Evolutionary conservation across 495 filamentous ascomycete genomes (phyloP), one percentile per base, ranked within the genome.

Genomic region (Parathielavia hyrcaniae): DNA sequence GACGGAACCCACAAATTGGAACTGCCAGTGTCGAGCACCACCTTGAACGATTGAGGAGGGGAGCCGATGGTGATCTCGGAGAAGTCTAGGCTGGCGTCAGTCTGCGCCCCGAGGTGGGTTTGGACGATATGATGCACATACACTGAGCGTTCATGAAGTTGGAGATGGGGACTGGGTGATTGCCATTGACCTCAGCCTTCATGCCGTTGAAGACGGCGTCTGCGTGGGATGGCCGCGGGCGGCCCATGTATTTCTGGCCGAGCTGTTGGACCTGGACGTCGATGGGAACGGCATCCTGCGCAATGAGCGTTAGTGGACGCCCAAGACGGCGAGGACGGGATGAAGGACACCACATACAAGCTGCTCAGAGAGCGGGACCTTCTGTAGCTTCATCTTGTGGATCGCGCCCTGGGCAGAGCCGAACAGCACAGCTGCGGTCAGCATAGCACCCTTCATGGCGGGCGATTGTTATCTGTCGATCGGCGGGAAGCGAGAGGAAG

Each of bases 111-210:
- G 26, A 30, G 26, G 26, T 6, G 26, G 26, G 26, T 30, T 30
- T 30, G 2, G 26, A 30, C 26, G 9, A 8, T 35, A 49, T 49
- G 8, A 4, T 17, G 47, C 58, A 73, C 89, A 64, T 85, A 96
- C 92, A 99, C 75, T 99, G 95, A 55, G 95, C 95, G 67, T 99
- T 99, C 75, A 99, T 77, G 78, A 97, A 99, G 80, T 99, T 99
- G 70, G 84, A 88, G 61, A 99, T 85, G 50, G 93, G 86, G 17
- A 99, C 88, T 36, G 85, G 82, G 66, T 98, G 92, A 59, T 82
- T 82, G 56, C 78, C 79, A 51, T 86, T 79, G 35, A 75, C 74
- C 57, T 88, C 81, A 69, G 89, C 73, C 23, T 83, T 77, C 53
- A 83, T 82, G 53, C 89, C 86, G 65, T 84, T 82, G 80, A 96